Conservation (phyloP, 2,329 filamentous ascomycete species). For the Nothomitra cinnamomea region DNA sequence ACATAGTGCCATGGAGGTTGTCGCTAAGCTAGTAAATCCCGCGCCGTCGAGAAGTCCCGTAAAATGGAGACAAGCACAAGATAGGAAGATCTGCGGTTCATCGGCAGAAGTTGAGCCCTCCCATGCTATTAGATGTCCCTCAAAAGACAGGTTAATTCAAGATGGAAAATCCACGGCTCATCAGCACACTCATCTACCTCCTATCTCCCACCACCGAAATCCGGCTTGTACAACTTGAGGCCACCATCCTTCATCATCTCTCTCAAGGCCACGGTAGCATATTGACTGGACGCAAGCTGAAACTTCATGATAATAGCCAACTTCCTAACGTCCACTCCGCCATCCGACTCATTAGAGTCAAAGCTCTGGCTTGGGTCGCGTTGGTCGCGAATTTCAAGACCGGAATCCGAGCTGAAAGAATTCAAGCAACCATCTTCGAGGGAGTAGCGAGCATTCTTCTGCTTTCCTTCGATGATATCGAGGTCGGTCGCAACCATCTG, state of each 20-base stretch:
- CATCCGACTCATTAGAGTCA: background rate
- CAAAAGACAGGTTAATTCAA: background rate
- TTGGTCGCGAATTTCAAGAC: background rate
- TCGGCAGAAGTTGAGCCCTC: background rate
- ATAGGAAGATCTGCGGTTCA: no score
- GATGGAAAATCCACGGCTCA: background rate
- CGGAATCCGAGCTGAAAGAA: background rate
- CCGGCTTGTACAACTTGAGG: conserved; percentile 42
- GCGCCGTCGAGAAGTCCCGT: no score
- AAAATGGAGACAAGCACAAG: no score
- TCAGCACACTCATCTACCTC: conserved; percentile 12
- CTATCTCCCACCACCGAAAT: conserved; percentile 34
- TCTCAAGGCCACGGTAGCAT: conserved; percentile 67
- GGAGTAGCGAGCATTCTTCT: conserved; percentile 15
- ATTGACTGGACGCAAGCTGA: conserved; percentile 62
- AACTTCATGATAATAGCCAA: conserved; percentile 56
- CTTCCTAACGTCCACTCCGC: conserved; percentile 25
- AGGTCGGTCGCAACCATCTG: conserved; percentile 83
- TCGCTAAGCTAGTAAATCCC: no score
- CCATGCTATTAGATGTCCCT: background rate
- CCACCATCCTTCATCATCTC: conserved; percentile 58
- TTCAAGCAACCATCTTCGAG: conserved; percentile 3
- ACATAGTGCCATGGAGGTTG: no score
- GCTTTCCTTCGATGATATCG: conserved; percentile 41
- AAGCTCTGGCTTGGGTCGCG: background rate